Base-by-base conservation (phyloP, 768 basidiomycete species). In the Steccherinum ochraceum region DNA sequence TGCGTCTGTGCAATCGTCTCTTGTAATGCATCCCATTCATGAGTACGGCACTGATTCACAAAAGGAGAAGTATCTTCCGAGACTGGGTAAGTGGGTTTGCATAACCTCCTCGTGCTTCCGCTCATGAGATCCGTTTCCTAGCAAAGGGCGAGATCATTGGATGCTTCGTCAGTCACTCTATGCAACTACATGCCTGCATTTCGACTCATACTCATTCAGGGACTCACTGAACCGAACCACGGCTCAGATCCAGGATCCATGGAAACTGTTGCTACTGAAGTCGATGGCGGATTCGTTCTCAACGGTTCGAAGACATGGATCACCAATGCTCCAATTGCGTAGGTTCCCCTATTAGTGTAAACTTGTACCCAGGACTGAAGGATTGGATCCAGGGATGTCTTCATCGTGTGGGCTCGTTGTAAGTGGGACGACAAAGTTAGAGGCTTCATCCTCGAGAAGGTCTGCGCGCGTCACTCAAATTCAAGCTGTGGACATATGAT, bases 291-390 rank as follows among this genome's bases (percentile, higher is more conserved):
- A 3, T 97, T 84, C 67, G 68, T 89, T 21, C 63, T 98, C 48
- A 88, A 83, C 56, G 95, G 95, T 47, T 88, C 88, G 67, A 98
- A 98, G 74, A 98, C 93, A 0, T 98, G 95, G 95, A 98, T 98
- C 62, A 81, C 92, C 12, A 96, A 96, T 62, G 82, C 93, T 1
- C 93, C 93, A 7, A 82, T 89, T 49, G 92, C 93, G 84, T 90
- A 62, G 68, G 84, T 58, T n/a, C n/a, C n/a, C n/a, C 12, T 1
- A 16, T 5, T 4, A 1, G 21, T 20, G 3, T 18, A 13, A 21
- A 3, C 26, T 73, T 40, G 40, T 11, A 25, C 45, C 10, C 40
- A n/a, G n/a, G n/a, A n/a, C n/a, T n/a, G n/a, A n/a, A n/a, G n/a
- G n/a, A n/a, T n/a, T n/a, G n/a, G n/a, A n/a, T 52, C 24, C 46